Conservation (phyloP, 106 monocot species). For the Dendrobium catenatum region DNA sequence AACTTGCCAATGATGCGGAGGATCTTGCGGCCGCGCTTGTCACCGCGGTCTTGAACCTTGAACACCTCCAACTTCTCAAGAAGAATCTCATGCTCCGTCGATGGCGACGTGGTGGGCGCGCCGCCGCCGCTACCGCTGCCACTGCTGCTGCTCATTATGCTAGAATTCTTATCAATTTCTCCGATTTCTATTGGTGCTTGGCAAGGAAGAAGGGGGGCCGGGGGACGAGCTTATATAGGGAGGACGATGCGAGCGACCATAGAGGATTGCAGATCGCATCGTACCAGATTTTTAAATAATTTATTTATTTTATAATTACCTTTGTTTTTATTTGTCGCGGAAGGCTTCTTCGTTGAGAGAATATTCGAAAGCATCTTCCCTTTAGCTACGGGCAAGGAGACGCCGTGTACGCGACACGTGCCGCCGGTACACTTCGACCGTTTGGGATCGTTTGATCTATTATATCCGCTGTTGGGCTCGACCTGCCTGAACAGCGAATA, state of each 20-base stretch:
- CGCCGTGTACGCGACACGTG: background rate
- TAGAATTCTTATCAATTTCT: background rate
- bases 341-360: background rate
- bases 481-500: background rate
- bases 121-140: background rate
- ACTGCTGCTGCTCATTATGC: background rate
- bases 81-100: conserved; percentile 19
- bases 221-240: background rate
- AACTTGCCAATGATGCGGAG: conserved; percentile 73
- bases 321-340: background rate
- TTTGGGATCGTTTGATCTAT: background rate
- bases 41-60: conserved; percentile 46
- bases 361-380: conserved; percentile 2
- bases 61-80: conserved; percentile 43
- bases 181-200: background rate
- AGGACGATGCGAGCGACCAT: background rate
- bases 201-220: background rate
- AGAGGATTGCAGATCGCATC: background rate
- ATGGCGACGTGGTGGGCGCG: background rate
- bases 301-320: background rate
- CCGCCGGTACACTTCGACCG: background rate
- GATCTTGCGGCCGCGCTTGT: conserved; percentile 71
- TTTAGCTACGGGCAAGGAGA: background rate
- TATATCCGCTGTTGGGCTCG: background rate
- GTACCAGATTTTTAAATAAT: no score